Base-by-base conservation (phyloP, 495 filamentous ascomycete species). In the Umbilicaria muhlenbergii region DNA sequence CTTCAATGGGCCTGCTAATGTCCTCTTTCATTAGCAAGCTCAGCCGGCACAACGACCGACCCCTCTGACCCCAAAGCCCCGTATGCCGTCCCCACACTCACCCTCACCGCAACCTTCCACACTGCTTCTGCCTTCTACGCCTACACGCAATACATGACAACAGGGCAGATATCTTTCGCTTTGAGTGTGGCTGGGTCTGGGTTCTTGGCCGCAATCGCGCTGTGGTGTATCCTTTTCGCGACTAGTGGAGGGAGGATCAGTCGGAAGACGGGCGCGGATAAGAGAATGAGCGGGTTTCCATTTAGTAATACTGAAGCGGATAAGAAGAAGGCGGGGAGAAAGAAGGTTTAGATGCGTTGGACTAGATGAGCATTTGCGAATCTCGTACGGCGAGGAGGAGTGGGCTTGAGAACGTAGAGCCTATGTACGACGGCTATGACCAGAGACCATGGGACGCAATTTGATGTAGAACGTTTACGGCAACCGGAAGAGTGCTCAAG, bases 221-320 rank as follows among this genome's bases (percentile, higher is more conserved):
- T 80, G 8, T 92, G 83, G 83, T 78, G 77, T 50, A 50, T 86
- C 40, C 52, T 92, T 34, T 94, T 92, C 55, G 83, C 70, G 1
- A 78, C 65, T 34, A 74, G 70, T 17, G 61, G 73, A 49, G 75
- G 73, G 2, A 62, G 66, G 41, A 78, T 86, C 39, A 80, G 71
- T 53, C 65, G 71, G 46, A 74, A 71, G 58, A 89, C 81, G 0
- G 83, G 83, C 0, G 81, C 75, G 5, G 86, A 91, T 56, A 83
- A 85, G 65, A 69, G 81, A 54, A 85, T 75, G 12, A 75, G 79
- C 45, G 80, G 81, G 19, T 93, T 79, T 54, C 86, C 86, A n/a
- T 92, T 72, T 51, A 51, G 50, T 28, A 72, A 71, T 43, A 45
- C 48, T 1, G 66, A 70, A 46, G 74, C 74, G 39, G 70, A 67